Base-by-base conservation (phyloP, 768 basidiomycete genomes). In the Amanita pseudoporphyria region DNA sequence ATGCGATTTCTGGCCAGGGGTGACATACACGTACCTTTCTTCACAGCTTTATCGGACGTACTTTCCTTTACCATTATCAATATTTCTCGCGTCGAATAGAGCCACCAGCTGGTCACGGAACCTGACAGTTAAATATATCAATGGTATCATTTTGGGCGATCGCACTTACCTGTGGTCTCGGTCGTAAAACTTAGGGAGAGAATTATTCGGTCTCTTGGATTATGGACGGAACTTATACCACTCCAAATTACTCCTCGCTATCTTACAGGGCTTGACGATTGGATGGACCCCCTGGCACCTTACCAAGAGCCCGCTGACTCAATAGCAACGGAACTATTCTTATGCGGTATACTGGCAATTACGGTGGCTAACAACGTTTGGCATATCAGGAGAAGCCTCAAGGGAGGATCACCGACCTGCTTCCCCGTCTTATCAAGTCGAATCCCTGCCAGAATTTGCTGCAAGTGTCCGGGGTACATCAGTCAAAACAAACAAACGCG, bases 181-280 rank as follows among this genome's bases (percentile, higher is more conserved):
- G 57, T 50, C 55, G 58, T 57, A 65, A 66, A 66, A 64, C 64
- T 65, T 65, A 66, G 69, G 67, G 66, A 68, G 71, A 69, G 71
- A 71, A 66, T 65, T 67, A 60, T 33, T 16, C 62, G 54, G n/a
- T 58, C 57, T 56, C 56, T 57, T 60, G 63, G 70, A 74, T 74
- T 68, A 70, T 68, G 69, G 66, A 67, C 77, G 75, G 76, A 71
- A 74, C 77, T 79, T 79, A 78, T 78, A 78, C 68, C 61, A 70
- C 57, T 56, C 57, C 60, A 62, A 60, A 56, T 56, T 30, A 36
- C 30, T 39, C 18, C 18, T 16, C 28, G 24, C 47, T 70, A 64
- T 61, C 70, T 72, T n/a, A n/a, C n/a, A n/a, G n/a, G n/a, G n/a
- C n/a, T 71, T 70, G 67, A 71, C 66, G 65, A 13, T 60, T 56